phyloP scores from a whole-genome alignment of 2,329 filamentous ascomycete species.

The Calonectria pteridis region DNA sequence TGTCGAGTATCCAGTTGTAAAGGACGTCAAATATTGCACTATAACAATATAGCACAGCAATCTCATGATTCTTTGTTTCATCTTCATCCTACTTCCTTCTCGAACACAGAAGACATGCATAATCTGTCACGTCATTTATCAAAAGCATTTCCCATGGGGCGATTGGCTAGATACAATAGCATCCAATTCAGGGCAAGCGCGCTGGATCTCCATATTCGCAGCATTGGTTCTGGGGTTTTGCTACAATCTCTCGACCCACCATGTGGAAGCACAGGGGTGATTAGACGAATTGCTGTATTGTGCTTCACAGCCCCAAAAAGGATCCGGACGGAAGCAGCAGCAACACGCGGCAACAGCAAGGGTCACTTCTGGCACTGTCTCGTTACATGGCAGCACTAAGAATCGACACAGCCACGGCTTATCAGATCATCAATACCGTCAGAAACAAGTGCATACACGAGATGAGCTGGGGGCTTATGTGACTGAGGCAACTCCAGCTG shows the following conservation, averaged over 20 bases:
- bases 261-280: not conserved
- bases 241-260: not conserved
- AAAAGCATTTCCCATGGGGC: not conserved
- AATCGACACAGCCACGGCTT: not conserved
- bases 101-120: not conserved
- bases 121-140: not conserved
- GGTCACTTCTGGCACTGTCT: not conserved
- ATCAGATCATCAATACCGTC: too few relatives aligned
- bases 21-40: too few relatives aligned
- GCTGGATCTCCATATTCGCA: not conserved
- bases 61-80: not conserved
- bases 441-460: not conserved
- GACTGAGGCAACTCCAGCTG: not conserved
- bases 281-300: not conserved
- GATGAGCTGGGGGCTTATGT: not conserved
- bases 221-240: not conserved
- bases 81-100: not conserved
- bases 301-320: slow-evolving; percentile 3
- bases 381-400: not conserved
- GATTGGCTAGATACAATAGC: not conserved
- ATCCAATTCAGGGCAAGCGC: not conserved
- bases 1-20: not conserved
- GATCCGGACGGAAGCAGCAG: not conserved
- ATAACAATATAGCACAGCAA: not conserved
- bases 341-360: not conserved